Conservation (phyloP, 805 yeast species). For the Metschnikowia continentalis region DNA sequence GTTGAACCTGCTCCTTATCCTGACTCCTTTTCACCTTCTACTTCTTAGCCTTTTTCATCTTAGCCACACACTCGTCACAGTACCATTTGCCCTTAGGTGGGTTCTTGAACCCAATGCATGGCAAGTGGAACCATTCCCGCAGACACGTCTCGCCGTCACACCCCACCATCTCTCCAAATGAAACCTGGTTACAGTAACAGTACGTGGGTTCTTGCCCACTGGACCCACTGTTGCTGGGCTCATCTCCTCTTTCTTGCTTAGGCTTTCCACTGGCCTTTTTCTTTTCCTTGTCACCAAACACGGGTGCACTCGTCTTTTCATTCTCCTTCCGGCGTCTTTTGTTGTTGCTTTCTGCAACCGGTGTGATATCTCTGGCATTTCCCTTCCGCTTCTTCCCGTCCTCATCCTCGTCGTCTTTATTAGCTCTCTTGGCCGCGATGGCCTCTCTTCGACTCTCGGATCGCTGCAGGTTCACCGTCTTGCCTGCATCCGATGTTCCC, state of each 20-base stretch:
- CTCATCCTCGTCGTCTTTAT: constrained; percentile 34
- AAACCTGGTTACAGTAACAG: constrained; percentile 94
- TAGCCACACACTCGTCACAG: constrained; percentile 40
- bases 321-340: constrained; percentile 15
- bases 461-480: constrained; percentile 70
- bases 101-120: constrained; percentile 82
- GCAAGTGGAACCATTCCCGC: constrained; percentile 94
- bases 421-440: constrained; percentile 79
- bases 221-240: constrained; percentile 6
- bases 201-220: constrained; percentile 66
- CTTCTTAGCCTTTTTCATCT: constrained; percentile 24
- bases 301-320: constrained; percentile 9
- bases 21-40: background rate
- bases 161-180: constrained; percentile 98
- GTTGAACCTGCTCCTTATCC: too few species aligned
- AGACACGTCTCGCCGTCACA: constrained; percentile 94
- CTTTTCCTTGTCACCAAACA: constrained; percentile 10
- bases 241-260: constrained; percentile 17
- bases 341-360: constrained; percentile 14
- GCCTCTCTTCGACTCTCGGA: constrained; percentile 90
- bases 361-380: constrained; percentile 20
- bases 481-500: constrained; percentile 40
- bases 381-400: constrained; percentile 17
- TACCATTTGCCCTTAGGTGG: constrained; percentile 66
- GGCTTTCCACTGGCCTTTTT: constrained; percentile 22